Conservation (phyloP, 208 protist species). For the Trichomonas gallinae region DNA sequence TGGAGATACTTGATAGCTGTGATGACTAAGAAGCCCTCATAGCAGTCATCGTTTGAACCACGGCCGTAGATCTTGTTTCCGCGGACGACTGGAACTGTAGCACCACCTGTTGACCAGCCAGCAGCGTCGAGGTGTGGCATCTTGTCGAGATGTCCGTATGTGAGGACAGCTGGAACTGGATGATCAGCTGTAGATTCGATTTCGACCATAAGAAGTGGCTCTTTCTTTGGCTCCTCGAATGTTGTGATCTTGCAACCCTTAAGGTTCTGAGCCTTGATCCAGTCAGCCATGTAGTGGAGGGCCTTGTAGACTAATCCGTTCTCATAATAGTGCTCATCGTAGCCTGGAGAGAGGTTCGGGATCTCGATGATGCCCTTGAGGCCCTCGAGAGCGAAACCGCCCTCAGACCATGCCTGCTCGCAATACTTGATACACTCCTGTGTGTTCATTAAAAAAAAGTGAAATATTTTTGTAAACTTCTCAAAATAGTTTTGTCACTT, state of each 20-base stretch:
- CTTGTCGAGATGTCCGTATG: conserved; percentile 88
- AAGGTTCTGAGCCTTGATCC: conserved; percentile 54
- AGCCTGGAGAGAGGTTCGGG: conserved; percentile 72
- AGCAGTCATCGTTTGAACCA: conserved; percentile 68
- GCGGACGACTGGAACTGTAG: conserved; percentile 58
- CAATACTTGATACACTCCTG: background rate
- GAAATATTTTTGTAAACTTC: background rate
- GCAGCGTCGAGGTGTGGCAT: conserved; percentile 65
- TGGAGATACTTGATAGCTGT: conserved; percentile 55
- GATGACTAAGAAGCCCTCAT: conserved; percentile 59
- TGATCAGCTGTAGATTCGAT: conserved; percentile 49
- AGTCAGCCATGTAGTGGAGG: conserved; percentile 60
- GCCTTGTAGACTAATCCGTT: conserved; percentile 67
- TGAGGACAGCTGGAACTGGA: conserved; percentile 54
- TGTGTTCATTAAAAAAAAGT: background rate
- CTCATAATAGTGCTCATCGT: conserved; percentile 58
- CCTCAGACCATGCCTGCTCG: background rate
- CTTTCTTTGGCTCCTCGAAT: conserved; percentile 54
- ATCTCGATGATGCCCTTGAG: conserved; percentile 44
- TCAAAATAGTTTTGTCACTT: no score
- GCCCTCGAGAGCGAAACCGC: background rate
- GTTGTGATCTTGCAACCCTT: conserved; percentile 56
- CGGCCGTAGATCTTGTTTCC: conserved; percentile 68
- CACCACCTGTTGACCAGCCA: conserved; percentile 65
- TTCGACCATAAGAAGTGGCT: conserved; percentile 63